These are phyloP conservation scores for Stemphylium vesicarium DNA, from an alignment of 2,329 filamentous ascomycete species.

Conservation along the genomic window DNA sequence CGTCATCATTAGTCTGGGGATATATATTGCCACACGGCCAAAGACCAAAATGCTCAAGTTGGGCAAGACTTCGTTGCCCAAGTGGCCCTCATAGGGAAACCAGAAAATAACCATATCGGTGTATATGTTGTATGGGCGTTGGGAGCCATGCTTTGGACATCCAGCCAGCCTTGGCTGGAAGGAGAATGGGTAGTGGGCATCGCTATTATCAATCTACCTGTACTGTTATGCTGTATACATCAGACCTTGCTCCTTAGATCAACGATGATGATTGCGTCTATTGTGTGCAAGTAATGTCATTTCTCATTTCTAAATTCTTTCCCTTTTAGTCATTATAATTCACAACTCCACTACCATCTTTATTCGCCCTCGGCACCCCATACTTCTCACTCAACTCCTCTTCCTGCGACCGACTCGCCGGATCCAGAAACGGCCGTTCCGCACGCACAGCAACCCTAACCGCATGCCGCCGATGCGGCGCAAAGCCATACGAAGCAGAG, in stretches of 20 bases:
- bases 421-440: slow-evolving; percentile 55
- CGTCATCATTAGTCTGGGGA: slow-evolving; percentile 22
- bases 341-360: slow-evolving; percentile 61
- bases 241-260: slow-evolving; percentile 4
- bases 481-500: slow-evolving; percentile 63
- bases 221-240: slow-evolving; percentile 2
- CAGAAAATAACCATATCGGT: background rate
- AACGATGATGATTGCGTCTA: background rate
- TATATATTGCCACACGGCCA: slow-evolving; percentile 19
- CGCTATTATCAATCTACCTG: background rate
- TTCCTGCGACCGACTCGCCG: slow-evolving; percentile 59
- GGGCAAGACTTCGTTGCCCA: slow-evolving; percentile 11
- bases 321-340: slow-evolving; percentile 63
- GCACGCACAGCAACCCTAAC: slow-evolving; percentile 57
- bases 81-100: slow-evolving; percentile 10
- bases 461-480: slow-evolving; percentile 63
- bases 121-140: slow-evolving; percentile 9
- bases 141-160: background rate
- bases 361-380: slow-evolving; percentile 59
- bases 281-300: background rate
- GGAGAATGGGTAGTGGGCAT: background rate
- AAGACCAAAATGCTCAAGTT: background rate
- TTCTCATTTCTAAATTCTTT: background rate
- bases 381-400: slow-evolving; percentile 58
- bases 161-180: background rate